Evolutionary conservation across 2,329 filamentous ascomycete genomes (phyloP).

Genomic region (Knoxdaviesia proteae): DNA sequence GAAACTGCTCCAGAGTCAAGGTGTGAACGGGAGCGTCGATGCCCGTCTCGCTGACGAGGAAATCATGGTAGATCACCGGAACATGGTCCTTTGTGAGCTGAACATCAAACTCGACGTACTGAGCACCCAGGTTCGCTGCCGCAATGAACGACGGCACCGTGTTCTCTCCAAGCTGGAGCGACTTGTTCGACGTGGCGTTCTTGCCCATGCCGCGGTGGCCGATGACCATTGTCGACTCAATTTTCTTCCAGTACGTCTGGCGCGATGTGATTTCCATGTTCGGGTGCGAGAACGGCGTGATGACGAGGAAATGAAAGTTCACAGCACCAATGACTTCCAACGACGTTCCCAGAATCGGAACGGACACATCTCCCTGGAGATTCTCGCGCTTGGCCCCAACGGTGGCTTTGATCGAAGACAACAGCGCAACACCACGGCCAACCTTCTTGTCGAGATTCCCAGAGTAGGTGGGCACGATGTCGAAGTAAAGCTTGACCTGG

Average conservation of each 20-base stretch:
- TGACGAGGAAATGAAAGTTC: constrained; percentile 91
- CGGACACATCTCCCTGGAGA: constrained; percentile 75
- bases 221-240: constrained; percentile 69
- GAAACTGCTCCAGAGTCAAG: constrained; percentile 82
- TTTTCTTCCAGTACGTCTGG: constrained; percentile 91
- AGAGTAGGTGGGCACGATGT: constrained; percentile 88
- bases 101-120: constrained; percentile 64
- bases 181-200: constrained; percentile 65
- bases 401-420: constrained; percentile 67
- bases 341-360: constrained; percentile 70
- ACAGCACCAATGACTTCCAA: constrained; percentile 85
- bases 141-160: constrained; percentile 92
- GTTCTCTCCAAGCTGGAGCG: constrained; percentile 87
- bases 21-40: constrained; percentile 94
- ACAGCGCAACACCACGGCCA: constrained; percentile 68
- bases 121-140: constrained; percentile 74
- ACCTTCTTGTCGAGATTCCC: constrained; percentile 67
- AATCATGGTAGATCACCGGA: constrained; percentile 96
- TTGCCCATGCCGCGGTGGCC: constrained; percentile 65
- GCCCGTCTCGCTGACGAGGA: constrained; percentile 90
- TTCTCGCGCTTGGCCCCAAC: constrained; percentile 77
- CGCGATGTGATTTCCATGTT: constrained; percentile 82
- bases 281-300: constrained; percentile 83
- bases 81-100: constrained; percentile 98
- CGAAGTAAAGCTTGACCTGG: constrained; percentile 79